These are phyloP conservation scores for Paecilomyces fulvus DNA, from an alignment of 2,329 filamentous ascomycete genomes.

Conservation along the genomic window DNA sequence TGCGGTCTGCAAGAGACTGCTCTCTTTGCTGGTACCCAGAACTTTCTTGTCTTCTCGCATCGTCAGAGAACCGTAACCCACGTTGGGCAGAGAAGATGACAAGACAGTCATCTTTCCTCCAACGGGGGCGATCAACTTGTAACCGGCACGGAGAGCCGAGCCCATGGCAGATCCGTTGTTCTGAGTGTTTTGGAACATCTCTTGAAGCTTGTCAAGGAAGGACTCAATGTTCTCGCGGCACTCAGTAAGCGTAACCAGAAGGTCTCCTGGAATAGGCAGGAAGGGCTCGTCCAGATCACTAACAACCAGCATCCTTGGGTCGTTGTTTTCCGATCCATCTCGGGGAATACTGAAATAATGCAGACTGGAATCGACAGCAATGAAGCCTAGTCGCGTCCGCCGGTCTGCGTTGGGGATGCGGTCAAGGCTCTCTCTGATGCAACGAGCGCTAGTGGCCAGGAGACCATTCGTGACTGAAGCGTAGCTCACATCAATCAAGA, in stretches of 20 bases:
- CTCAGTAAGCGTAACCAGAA: slow-evolving; percentile 81
- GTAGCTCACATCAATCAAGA: slow-evolving; percentile 91
- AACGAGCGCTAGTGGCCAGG: slow-evolving; percentile 82
- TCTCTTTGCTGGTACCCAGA: slow-evolving; percentile 88
- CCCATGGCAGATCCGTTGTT: slow-evolving; percentile 90
- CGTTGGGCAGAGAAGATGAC: slow-evolving; percentile 79
- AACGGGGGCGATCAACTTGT: slow-evolving; percentile 89
- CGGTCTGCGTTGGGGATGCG: slow-evolving; percentile 97
- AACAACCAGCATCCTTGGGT: slow-evolving; percentile 86
- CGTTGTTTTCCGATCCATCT: slow-evolving; percentile 73
- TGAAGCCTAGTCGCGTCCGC: slow-evolving; percentile 84
- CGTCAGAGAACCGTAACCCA: slow-evolving; percentile 82
- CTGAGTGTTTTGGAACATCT: slow-evolving; percentile 95
- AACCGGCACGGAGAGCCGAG: slow-evolving; percentile 80
- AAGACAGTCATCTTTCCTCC: slow-evolving; percentile 93
- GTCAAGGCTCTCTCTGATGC: slow-evolving; percentile 89
- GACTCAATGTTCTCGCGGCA: slow-evolving; percentile 84
- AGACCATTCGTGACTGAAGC: slow-evolving; percentile 82
- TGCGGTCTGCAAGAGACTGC: slow-evolving; percentile 73
- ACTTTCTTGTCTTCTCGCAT: slow-evolving; percentile 96
- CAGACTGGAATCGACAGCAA: slow-evolving; percentile 87
- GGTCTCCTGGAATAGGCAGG: slow-evolving; percentile 82
- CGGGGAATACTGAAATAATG: slow-evolving; percentile 95
- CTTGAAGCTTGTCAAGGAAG: slow-evolving; percentile 82
- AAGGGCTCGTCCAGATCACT: slow-evolving; percentile 96